These are phyloP conservation scores for Xylaria sp. DNA, from an alignment of 2,329 filamentous ascomycete genomes.

Conservation along the genomic window DNA sequence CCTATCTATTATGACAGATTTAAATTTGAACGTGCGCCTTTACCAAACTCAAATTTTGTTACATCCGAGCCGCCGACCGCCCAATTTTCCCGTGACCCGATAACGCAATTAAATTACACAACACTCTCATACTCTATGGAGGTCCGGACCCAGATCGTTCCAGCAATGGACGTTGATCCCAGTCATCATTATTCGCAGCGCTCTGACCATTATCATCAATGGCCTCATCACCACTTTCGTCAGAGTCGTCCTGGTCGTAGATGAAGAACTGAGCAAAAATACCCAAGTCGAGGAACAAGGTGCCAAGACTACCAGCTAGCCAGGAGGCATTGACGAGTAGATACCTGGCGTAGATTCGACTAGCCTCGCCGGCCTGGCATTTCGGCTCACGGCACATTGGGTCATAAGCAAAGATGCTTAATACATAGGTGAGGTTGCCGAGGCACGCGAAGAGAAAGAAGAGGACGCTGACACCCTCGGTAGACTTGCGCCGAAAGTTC, in stretches of 20 bases:
- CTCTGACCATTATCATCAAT: slow-evolving; percentile 40
- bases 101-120: slow-evolving; percentile 14
- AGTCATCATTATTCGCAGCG: slow-evolving; percentile 31
- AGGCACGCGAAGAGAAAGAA: slow-evolving; percentile 98
- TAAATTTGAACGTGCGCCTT: slow-evolving; percentile 1
- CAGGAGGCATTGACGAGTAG: slow-evolving; percentile 90
- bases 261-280: slow-evolving; percentile 94
- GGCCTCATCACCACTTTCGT: slow-evolving; percentile 35
- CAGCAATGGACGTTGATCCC: slow-evolving; percentile 42
- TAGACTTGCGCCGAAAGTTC: slow-evolving; percentile 91
- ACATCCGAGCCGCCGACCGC: slow-evolving; percentile 1
- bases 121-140: neutral
- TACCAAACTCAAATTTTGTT: neutral
- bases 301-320: slow-evolving; percentile 88
- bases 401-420: slow-evolving; percentile 90
- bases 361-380: slow-evolving; percentile 71
- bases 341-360: slow-evolving; percentile 75
- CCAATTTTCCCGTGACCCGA: slow-evolving; percentile 14
- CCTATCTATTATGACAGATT: no score
- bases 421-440: slow-evolving; percentile 90
- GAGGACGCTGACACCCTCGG: slow-evolving; percentile 88
- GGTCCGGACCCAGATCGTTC: slow-evolving; percentile 37
- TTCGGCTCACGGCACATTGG: slow-evolving; percentile 64
- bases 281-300: slow-evolving; percentile 79
- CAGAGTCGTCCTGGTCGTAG: slow-evolving; percentile 62